Evolutionary conservation across 495 filamentous ascomycete species (phyloP), one percentile per base, ranked within the genome.

Genomic region (Podospora tetraspora): DNA sequence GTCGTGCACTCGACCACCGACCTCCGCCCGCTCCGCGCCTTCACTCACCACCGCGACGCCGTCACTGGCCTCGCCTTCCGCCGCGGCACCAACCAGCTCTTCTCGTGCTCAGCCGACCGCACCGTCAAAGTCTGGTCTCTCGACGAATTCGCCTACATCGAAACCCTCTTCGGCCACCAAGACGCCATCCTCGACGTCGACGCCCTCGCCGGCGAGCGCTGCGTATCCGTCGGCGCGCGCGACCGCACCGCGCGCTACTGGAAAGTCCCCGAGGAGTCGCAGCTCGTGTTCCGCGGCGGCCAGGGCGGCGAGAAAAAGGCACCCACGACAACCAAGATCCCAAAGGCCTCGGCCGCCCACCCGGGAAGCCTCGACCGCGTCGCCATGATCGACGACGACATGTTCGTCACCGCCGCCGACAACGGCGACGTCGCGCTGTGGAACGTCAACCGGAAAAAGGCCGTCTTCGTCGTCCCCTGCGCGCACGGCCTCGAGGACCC

Each of bases 211-310:
- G 87, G 91, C 64, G 95, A 99, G 78, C 88, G 92, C 37, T 97
- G 95, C 76, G 84, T 98, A 64, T 92, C 88, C 69, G 95, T 96
- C 22, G 95, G 95, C 68, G 71, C 90, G 30, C 84, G 94, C 62
- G 95, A 99, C 75, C 89, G 94, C 24, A 97, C 95, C 0, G 94
- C 93, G n/a, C 84, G 95, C 30, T 78, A 97, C 69, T 99, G 95
- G 95, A 99, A 98, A 77, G 93, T 98, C 2, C 88, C 93, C 27
- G 95, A 99, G 66, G 95, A 99, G 75, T 91, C 89, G 1, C 96
- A 98, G 75, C 84, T 98, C 5, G 94, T 98, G 1, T 99, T 98
- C 79, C 90, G 94, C 56, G 94, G 93, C 58, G 93, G 92, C 56
- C 89, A 85, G 23, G 81, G 82, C 22, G 82, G 80, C 23, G 83